Conservation (phyloP, 345 rosid genomes). For the Cardamine chenopodiifolia region DNA sequence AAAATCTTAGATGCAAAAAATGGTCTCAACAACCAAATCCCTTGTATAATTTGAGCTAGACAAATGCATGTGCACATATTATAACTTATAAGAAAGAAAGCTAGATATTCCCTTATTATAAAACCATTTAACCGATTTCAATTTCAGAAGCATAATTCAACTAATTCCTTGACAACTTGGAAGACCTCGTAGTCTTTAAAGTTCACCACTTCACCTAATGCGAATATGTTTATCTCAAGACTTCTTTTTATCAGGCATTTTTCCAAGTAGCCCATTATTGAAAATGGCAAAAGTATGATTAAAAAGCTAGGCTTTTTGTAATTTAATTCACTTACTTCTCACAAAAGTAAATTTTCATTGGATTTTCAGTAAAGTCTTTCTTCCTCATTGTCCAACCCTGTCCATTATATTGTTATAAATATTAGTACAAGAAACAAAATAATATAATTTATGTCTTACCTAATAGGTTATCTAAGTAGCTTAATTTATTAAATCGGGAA, state of each 20-base stretch:
- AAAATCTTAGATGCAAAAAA: constrained; percentile 26
- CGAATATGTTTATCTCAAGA: constrained; percentile 22
- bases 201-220: constrained; percentile 18
- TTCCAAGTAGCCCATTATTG: constrained; percentile 35
- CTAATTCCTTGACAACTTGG: constrained; percentile 16
- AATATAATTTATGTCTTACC: constrained; percentile 20
- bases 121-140: neutral
- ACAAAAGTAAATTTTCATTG: constrained; percentile 30
- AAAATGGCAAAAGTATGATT: constrained; percentile 29
- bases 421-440: neutral
- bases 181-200: constrained; percentile 18
- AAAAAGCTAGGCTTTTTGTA: constrained; percentile 26
- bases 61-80: constrained; percentile 7
- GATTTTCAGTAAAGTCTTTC: constrained; percentile 24
- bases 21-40: constrained; percentile 36
- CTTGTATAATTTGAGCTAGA: neutral
- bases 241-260: neutral
- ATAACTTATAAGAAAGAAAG: neutral
- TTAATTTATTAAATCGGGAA: constrained; percentile 5
- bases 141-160: neutral
- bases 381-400: constrained; percentile 16
- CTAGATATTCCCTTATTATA: neutral
- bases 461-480: constrained; percentile 36
- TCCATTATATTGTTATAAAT: constrained; percentile 9
- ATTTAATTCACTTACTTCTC: constrained; percentile 15